Evolutionary conservation across 768 basidiomycete species (phyloP), one percentile per base, ranked within the genome.

Genomic region (Rickenella mellea): DNA sequence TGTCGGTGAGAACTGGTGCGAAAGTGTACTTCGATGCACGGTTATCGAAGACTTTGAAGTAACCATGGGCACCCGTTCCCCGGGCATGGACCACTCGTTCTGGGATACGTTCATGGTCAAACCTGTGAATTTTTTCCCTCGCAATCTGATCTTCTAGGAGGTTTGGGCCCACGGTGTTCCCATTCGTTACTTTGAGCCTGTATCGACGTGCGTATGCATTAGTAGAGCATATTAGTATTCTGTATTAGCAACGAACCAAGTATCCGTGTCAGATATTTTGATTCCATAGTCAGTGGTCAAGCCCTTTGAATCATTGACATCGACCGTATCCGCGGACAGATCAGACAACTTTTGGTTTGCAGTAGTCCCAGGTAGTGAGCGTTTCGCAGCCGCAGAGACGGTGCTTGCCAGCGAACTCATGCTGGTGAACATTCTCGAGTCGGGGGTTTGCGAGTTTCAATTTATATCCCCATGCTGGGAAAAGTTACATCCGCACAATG

Each of bases 81-180:
- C 83, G 76, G 35, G 83, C 79, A 54, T 67, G 63, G n/a, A 50
- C 46, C 10, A 50, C 46, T 21, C 27, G 5, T 66, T 89, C 89
- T 0, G 90, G 89, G 41, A 92, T 91, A 29, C 87, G 82, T 57
- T 92, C 88, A 53, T 89, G 87, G 55, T 90, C 87, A 52, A 89
- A 91, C 11, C 79, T 73, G 41, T 74, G 74, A 24, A 88, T 75
- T 60, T 87, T 86, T 64, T 83, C 80, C 49, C 82, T 74, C 4
- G 71, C 72, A 48, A 83, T 71, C 44, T 83, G 78, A 54, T 86
- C 83, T 53, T 87, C 85, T n/a, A 93, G 69, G 6, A 88, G 65
- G 20, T 75, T 73, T 1, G 89, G 83, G 0, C 88, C 91, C 2
- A 67, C 65, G 28, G 63, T 60, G 20, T 60, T 49, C 25, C 68